Base-by-base conservation (phyloP, 768 basidiomycete species). In the Trametes elegans region DNA sequence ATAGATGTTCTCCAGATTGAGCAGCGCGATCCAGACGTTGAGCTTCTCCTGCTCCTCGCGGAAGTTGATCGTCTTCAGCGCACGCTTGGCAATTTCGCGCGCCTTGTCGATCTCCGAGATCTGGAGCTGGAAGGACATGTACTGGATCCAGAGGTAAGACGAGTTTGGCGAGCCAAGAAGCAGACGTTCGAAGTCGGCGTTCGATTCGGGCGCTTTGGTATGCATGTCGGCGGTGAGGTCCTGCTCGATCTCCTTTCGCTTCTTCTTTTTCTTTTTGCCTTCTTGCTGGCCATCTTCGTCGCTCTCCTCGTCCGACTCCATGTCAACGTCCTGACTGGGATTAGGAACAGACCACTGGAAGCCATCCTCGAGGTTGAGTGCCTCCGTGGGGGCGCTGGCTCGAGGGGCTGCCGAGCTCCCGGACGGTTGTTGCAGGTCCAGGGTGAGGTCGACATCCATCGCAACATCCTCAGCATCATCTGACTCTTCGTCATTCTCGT, bases 71-170 rank as follows among this genome's bases (percentile, higher is more conserved):
- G 87, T 87, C 57, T 82, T 77, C 40, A 98, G 76, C 5, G 94
- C 96, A 21, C 91, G 84, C 49, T 83, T 80, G 42, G 85, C 95
- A 47, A 94, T 85, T 67, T 89, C 86, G 39, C 93, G 82, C 13
- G 96, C 97, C 71, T 95, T 97, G 64, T 94, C 95, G 51, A 97
- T 76, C 72, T 99, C 96, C 27, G 95, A 92, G n/a, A 99, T 81
- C 62, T 93, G 93, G 10, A 98, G 77, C 64, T 95, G 93, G 82
- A 98, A 96, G 8, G 97, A 96, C 93, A 99, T 98, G 70, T 94
- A 99, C 70, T 98, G 95, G 55, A 99, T 87, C 97, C 97, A 99
- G 29, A 98, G 79, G 72, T 89, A 97, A 0, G 97, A 98, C 7
- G 95, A 98, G 68, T 97, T 93, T 1, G 97, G 96, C 0, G 96